Base-by-base conservation (phyloP, 2,329 filamentous ascomycete species). In the Cryphonectria radicalis region DNA sequence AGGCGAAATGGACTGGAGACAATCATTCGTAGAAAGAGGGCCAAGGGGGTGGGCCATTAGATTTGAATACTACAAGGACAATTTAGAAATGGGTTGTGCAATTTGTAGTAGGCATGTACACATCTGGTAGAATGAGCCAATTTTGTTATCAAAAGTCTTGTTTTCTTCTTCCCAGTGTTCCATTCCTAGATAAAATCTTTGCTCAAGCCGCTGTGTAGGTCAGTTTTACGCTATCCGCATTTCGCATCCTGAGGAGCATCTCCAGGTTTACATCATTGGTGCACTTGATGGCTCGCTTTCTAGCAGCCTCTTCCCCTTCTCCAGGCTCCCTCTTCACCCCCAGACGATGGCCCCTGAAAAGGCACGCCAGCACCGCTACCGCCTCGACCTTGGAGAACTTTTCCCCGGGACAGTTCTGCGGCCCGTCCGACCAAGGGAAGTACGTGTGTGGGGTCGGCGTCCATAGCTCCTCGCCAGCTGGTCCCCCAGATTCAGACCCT, bases 311-410 rank as follows among this genome's bases (percentile, higher is more conserved):
- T 1, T 74, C 70, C 2, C 42, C 70, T 63, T 77, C 76, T 5
- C 70, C 69, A 3, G 28, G 10, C 4, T 63, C 25, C 40, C 42
- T 69, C 63, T 73, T 73, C 0, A 74, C 57, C 10, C 10, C 14
- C 7, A 77, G 19, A 19, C 73, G 72, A 40, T 76, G 73, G 5
- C 3, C 0, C 11, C 62, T 40, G 19, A 76, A 73, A 3, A 77
- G 22, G 13, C 70, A 70, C 2, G 75, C 76, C 4, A 77, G 14
- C 3, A 75, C 75, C 1, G 74, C 76, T 1, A 75, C 74, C 0
- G 50, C 73, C 46, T 77, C 73, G 0, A 77, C 75, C 68, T 72
- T 73, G 32, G 75, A 66, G 55, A 77, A 77, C 40, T 75, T 75
- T 55, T 69, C 76, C 11, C 72, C 72, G 3, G 75, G 75, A 60